Percentiles rank a stretch among this genome's conserved stretches.
Evolutionary conservation across 1,139 yeast genomes (phyloP).

Genomic region (Suzukiozyma palmioleophila): DNA sequence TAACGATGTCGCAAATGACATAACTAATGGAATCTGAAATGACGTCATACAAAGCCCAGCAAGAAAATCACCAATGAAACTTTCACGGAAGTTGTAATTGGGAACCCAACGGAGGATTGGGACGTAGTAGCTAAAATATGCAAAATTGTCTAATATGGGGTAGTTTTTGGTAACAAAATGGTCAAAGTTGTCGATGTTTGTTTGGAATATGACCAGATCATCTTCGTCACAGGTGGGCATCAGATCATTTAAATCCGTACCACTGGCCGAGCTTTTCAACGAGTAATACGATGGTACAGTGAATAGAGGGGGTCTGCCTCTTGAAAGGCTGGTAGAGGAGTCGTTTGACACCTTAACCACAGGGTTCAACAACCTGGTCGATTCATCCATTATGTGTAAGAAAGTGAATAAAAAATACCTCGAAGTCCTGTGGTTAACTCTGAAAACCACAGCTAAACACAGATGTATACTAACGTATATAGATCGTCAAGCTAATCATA

Average conservation of each 20-base stretch:
- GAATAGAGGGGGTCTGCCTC: constrained; percentile 21
- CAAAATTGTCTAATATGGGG: constrained; percentile 15
- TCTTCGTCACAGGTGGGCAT: constrained; percentile 5
- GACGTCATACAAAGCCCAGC: constrained; percentile 32
- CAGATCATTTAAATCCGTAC: constrained; percentile 16
- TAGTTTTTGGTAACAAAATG: constrained; percentile 7
- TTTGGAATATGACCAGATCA: constrained; percentile 9
- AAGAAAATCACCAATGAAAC: constrained; percentile 25
- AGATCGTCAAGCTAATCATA: too few relatives aligned
- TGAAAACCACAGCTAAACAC: too few relatives aligned
- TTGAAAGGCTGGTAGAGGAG: constrained; percentile 1
- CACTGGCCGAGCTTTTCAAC: constrained; percentile 15
- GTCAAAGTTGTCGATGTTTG: constrained; percentile 8
- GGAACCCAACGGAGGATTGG: constrained; percentile 32
- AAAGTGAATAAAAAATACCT: too few relatives aligned
- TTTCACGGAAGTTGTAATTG: constrained; percentile 13
- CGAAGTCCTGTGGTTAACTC: too few relatives aligned
- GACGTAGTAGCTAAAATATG: constrained; percentile 29
- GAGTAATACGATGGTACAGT: constrained; percentile 25
- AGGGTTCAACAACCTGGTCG: not conserved
- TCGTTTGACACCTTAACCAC: not conserved
- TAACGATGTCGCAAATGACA: constrained; percentile 31
- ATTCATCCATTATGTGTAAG: not conserved
- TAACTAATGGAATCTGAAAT: constrained; percentile 33
- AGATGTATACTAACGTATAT: too few relatives aligned